These are phyloP conservation scores for Apodospora peruviana DNA, from an alignment of 495 filamentous ascomycete genomes.

Conservation along the genomic window DNA sequence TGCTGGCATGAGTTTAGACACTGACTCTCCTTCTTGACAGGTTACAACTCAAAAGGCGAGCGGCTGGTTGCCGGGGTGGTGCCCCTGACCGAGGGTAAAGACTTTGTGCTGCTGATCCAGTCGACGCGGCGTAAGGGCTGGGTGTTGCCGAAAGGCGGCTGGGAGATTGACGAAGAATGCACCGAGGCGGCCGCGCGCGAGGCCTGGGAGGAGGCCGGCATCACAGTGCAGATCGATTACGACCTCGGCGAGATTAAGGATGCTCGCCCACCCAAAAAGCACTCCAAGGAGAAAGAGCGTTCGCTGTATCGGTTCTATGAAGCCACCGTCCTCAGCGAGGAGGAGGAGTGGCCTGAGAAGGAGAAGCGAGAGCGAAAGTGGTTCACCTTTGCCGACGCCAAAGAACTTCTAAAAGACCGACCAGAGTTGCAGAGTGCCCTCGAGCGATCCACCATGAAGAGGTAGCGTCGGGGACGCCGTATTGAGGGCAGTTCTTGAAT, in stretches of 20 bases:
- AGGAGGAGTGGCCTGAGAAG: slow-evolving; percentile 87
- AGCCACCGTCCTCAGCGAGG: slow-evolving; percentile 73
- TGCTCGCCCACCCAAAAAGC: slow-evolving; percentile 55
- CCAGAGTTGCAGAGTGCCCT: slow-evolving; percentile 87
- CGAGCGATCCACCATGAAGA: slow-evolving; percentile 68
- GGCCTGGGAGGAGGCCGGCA: slow-evolving; percentile 97
- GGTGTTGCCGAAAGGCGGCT: slow-evolving; percentile 96
- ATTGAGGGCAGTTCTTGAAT: slow-evolving; percentile 11
- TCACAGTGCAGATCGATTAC: slow-evolving; percentile 70
- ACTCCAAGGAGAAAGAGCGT: slow-evolving; percentile 60
- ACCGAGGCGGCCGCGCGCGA: slow-evolving; percentile 60
- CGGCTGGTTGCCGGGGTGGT: slow-evolving; percentile 94
- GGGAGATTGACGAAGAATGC: slow-evolving; percentile 85
- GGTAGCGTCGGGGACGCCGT: slow-evolving; percentile 20
- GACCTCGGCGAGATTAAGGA: slow-evolving; percentile 86
- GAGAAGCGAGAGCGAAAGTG: slow-evolving; percentile 85
- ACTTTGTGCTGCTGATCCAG: slow-evolving; percentile 87
- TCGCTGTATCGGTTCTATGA: slow-evolving; percentile 87
- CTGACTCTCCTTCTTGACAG: slow-evolving; percentile 49
- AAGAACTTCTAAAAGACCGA: slow-evolving; percentile 63
- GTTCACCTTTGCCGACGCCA: slow-evolving; percentile 81
- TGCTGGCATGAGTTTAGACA: no score
- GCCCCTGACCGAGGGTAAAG: slow-evolving; percentile 55
- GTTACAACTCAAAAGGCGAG: slow-evolving; percentile 87
- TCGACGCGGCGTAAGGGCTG: slow-evolving; percentile 81